Evolutionary conservation across 2,329 filamentous ascomycete species (phyloP).

Genomic region (Ambrosiella cleistominuta): DNA sequence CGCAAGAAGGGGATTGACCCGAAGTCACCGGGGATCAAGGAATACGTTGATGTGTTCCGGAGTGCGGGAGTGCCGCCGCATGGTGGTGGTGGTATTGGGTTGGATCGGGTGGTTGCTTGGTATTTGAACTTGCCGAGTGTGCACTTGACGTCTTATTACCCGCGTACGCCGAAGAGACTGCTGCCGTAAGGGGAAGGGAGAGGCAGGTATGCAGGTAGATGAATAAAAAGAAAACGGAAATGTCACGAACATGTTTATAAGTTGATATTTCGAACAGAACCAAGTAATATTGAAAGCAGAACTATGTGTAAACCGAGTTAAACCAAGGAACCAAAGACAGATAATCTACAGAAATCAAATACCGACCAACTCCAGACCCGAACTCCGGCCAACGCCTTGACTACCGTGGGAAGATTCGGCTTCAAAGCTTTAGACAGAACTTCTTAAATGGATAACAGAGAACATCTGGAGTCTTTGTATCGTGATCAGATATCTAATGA

Average conservation of each 20-base stretch:
- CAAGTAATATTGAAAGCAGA: not conserved
- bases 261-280: not conserved
- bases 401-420: not conserved
- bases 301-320: not conserved
- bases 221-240: not conserved
- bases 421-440: no score
- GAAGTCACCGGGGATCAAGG: constrained; percentile 55
- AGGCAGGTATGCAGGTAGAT: not conserved
- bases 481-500: no score
- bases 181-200: constrained; percentile 24
- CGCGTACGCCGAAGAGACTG: constrained; percentile 42
- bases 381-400: not conserved
- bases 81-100: constrained; percentile 73
- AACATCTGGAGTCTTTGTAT: no score
- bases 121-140: constrained; percentile 41
- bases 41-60: constrained; percentile 70
- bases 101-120: constrained; percentile 68
- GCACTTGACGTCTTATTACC: constrained; percentile 40
- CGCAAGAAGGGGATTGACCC: constrained; percentile 67
- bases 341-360: not conserved
- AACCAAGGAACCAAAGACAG: not conserved
- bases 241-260: not conserved
- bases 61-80: constrained; percentile 78
- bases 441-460: no score
- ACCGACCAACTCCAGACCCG: not conserved